Conservation (phyloP, 2,329 filamentous ascomycete species). For the Dactylonectria macrodidyma region DNA sequence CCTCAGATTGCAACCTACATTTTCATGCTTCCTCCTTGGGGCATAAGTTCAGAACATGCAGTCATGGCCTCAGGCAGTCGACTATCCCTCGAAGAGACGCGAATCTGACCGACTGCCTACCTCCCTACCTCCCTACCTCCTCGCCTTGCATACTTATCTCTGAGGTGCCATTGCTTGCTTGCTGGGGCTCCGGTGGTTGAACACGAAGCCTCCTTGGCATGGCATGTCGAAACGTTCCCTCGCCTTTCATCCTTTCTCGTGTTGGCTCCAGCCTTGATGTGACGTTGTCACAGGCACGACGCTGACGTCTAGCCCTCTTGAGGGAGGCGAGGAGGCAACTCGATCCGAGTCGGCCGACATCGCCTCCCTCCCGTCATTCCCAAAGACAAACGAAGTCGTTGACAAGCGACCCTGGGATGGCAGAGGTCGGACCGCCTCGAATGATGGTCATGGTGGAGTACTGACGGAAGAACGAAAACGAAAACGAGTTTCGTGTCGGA, state of each 20-base stretch:
- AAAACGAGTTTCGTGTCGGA: neutral
- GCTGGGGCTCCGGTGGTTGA: neutral
- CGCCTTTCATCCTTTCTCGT: neutral
- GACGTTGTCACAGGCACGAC: slow-evolving; percentile 13
- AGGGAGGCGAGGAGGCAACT: neutral
- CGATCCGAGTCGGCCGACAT: neutral
- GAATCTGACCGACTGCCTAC: neutral
- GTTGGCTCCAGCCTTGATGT: slow-evolving; percentile 14
- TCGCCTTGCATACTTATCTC: neutral
- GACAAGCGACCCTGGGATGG: neutral
- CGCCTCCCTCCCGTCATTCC: neutral
- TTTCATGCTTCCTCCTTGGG: slow-evolving; percentile 13
- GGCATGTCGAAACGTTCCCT: slow-evolving; percentile 1
- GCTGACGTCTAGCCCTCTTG: slow-evolving; percentile 2
- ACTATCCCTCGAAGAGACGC: slow-evolving; percentile 14
- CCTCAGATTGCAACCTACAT: slow-evolving; percentile 15
- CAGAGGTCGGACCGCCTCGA: neutral
- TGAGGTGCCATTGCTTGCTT: neutral
- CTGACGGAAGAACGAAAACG: neutral
- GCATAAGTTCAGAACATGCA: neutral
- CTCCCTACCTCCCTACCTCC: too few species aligned
- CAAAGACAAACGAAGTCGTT: neutral
- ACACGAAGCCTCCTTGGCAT: slow-evolving; percentile 1
- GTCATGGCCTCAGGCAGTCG: neutral
- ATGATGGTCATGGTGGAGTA: neutral